These are phyloP conservation scores for Mortierella hygrophila DNA, from an alignment of 192 early-diverging fungal species.

Conservation along the genomic window DNA sequence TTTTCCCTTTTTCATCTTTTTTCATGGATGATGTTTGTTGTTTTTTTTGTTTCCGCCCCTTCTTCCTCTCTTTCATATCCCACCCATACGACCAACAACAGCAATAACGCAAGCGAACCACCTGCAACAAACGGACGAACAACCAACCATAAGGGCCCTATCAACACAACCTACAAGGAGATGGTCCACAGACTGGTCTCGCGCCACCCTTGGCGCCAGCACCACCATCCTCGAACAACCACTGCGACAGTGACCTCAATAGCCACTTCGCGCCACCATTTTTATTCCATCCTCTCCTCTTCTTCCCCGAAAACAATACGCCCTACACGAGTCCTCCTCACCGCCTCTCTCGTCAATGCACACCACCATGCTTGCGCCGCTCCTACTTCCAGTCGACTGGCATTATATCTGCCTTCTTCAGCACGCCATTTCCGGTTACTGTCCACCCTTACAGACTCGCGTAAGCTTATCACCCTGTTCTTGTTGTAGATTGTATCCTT, in stretches of 20 bases:
- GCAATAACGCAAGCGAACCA: neutral
- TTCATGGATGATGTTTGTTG: neutral
- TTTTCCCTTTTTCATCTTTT: neutral
- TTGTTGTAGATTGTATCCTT: too few species aligned
- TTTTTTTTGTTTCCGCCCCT: conserved; percentile 7
- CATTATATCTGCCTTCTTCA: neutral
- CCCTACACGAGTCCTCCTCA: conserved; percentile 6
- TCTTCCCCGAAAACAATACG: neutral
- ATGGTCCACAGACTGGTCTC: conserved; percentile 45
- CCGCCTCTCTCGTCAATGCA: neutral
- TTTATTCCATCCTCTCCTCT: neutral
- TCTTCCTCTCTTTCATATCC: neutral
- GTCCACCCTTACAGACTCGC: conserved; percentile 15
- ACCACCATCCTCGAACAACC: neutral
- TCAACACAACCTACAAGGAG: neutral
- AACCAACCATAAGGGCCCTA: neutral
- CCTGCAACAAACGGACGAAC: neutral
- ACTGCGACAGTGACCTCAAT: neutral
- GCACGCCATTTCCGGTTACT: conserved; percentile 15
- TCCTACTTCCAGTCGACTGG: neutral
- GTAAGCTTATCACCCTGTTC: neutral
- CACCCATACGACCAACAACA: neutral
- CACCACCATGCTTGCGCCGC: neutral
- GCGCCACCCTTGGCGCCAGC: conserved; percentile 40
- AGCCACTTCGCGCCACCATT: conserved; percentile 11